A percentile compares a stretch with the other conserved stretches of the same genome.
Evolutionary conservation across 1,139 yeast genomes (phyloP).

Genomic region (Spathaspora sp.): DNA sequence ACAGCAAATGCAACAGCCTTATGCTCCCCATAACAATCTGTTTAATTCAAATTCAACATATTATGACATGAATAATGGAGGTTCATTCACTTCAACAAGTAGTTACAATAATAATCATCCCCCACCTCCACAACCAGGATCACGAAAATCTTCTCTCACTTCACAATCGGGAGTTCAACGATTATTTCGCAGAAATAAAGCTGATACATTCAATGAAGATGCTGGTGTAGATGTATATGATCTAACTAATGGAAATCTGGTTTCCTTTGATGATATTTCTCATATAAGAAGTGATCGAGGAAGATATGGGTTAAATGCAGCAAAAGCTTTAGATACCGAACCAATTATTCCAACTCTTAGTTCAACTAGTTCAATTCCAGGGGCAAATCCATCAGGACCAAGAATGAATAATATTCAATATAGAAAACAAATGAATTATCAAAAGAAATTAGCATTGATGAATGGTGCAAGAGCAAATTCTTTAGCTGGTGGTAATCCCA

Average conservation of each 20-base stretch:
- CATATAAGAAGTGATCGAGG: constrained; percentile 63
- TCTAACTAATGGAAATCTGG: constrained; percentile 35
- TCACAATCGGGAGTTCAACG: constrained; percentile 42
- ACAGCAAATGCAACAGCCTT: constrained; percentile 4
- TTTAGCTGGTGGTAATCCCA: constrained; percentile 39
- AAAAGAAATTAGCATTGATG: constrained; percentile 57
- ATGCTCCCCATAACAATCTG: constrained; percentile 11
- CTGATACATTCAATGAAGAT: constrained; percentile 50
- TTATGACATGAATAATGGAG: constrained; percentile 14
- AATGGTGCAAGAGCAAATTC: constrained; percentile 50
- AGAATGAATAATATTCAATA: constrained; percentile 54
- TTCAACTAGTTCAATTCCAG: constrained; percentile 7
- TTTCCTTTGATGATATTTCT: constrained; percentile 63
- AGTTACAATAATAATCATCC: constrained; percentile 2
- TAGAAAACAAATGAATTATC: constrained; percentile 66
- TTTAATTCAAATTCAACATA: constrained; percentile 12
- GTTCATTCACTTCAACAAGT: constrained; percentile 6
- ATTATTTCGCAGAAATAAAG: constrained; percentile 45
- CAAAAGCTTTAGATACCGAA: constrained; percentile 51
- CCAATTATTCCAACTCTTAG: constrained; percentile 73
- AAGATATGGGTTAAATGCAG: constrained; percentile 49
- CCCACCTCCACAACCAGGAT: constrained; percentile 11
- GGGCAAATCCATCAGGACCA: constrained; percentile 15
- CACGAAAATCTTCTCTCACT: constrained; percentile 44
- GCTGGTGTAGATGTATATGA: constrained; percentile 49